Conservation (phyloP, 2,329 filamentous ascomycete species). For the Microsporum canis region DNA sequence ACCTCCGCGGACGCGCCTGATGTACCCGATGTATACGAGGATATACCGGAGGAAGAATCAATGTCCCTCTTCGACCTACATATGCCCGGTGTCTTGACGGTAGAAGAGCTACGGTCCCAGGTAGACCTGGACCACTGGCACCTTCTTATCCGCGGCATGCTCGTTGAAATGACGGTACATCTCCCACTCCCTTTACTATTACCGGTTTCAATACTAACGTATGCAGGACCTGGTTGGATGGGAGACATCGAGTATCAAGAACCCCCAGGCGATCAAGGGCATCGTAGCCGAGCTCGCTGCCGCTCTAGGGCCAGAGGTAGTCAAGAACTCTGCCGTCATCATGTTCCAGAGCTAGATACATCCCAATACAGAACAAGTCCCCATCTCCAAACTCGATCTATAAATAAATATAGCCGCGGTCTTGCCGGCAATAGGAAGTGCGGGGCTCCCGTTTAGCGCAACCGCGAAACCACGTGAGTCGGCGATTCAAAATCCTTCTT, state of each 20-base stretch:
- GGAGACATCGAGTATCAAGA: constrained; percentile 33
- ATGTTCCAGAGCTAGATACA: constrained; percentile 19
- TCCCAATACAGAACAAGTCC: neutral
- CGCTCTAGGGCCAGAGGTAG: constrained; percentile 33
- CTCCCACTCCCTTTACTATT: neutral
- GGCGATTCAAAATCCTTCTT: neutral
- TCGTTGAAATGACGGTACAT: constrained; percentile 35
- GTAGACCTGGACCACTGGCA: constrained; percentile 36
- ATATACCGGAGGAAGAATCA: constrained; percentile 29
- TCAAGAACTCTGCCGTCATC: constrained; percentile 31
- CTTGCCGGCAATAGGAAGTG: neutral
- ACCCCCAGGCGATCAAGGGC: constrained; percentile 37
- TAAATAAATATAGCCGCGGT: neutral
- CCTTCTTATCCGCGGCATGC: constrained; percentile 30
- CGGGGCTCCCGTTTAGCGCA: neutral
- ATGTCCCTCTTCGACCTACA: constrained; percentile 36
- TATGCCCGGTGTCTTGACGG: constrained; percentile 37
- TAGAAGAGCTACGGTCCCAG: constrained; percentile 30
- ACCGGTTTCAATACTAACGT: neutral
- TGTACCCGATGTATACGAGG: constrained; percentile 11
- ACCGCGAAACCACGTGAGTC: neutral
- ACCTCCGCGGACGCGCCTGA: constrained; percentile 11
- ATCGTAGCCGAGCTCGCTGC: constrained; percentile 39
- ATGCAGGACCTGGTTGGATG: constrained; percentile 37
- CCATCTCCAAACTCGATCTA: neutral